These are phyloP conservation scores for Pseudogymnoascus sp. DNA, from an alignment of 2,329 filamentous ascomycete species.

Conservation along the genomic window DNA sequence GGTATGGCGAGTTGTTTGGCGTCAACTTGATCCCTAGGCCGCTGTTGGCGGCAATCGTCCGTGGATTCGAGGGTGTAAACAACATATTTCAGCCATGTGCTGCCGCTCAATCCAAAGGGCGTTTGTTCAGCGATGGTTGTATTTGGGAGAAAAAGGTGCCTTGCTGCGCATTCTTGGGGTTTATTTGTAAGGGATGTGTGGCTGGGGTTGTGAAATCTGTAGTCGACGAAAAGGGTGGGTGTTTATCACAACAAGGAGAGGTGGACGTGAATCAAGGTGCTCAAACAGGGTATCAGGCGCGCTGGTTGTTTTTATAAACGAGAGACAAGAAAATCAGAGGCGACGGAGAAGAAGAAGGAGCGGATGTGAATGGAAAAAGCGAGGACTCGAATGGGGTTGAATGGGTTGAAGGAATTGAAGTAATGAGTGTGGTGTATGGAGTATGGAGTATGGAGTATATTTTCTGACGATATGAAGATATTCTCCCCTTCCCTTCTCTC, in stretches of 20 bases:
- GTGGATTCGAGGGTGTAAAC: constrained; percentile 28
- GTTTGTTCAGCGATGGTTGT: constrained; percentile 4
- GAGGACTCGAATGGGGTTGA: neutral
- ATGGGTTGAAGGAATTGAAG: neutral
- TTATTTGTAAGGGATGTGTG: neutral
- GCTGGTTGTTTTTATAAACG: constrained; percentile 3
- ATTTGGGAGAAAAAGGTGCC: neutral
- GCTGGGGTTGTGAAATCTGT: neutral
- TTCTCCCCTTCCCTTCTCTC: neutral
- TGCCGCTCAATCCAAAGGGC: neutral
- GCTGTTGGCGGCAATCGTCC: constrained; percentile 27
- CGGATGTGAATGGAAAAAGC: neutral
- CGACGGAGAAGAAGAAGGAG: constrained; percentile 1
- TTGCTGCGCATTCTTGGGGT: neutral
- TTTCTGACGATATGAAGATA: neutral
- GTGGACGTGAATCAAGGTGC: neutral
- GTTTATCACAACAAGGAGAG: neutral
- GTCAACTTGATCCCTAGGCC: constrained; percentile 50
- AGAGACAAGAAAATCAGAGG: neutral
- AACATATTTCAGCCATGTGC: constrained; percentile 29
- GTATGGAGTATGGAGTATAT: too few relatives aligned
- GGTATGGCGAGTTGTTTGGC: constrained; percentile 66
- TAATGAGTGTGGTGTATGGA: neutral
- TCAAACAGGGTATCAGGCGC: neutral
- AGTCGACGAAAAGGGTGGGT: neutral